Conservation (phyloP, 129 eudicot genomes). For the sunflower (Helianthus annuus) region DNA sequence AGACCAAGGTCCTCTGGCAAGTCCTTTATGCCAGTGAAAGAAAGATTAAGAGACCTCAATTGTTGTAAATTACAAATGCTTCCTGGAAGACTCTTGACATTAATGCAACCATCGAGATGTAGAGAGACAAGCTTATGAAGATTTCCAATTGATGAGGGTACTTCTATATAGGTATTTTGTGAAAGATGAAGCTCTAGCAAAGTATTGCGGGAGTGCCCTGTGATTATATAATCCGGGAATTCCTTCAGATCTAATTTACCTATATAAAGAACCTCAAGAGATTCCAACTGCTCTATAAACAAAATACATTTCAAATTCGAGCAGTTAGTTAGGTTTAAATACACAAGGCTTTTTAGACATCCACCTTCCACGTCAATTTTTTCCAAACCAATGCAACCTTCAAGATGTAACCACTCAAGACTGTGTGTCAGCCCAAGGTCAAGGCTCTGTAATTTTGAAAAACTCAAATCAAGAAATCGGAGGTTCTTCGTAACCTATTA, state of each 20-base stretch:
- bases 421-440: not conserved
- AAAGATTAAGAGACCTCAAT: not conserved
- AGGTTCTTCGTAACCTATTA: not conserved
- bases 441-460: not conserved
- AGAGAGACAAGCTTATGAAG: constrained; percentile 13
- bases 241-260: not conserved
- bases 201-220: not conserved
- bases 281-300: not conserved
- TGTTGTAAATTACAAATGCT: constrained; percentile 11
- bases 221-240: not conserved
- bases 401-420: not conserved
- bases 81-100: not conserved
- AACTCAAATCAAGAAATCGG: too few species aligned
- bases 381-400: not conserved
- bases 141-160: constrained; percentile 16
- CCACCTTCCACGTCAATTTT: not conserved
- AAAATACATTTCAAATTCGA: not conserved
- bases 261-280: not conserved
- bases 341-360: constrained; percentile 1
- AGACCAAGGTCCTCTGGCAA: not conserved
- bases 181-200: not conserved
- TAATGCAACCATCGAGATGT: not conserved
- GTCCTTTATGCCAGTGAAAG: not conserved
- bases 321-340: not conserved
- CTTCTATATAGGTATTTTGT: not conserved